Conservation (phyloP, 2,329 filamentous ascomycete species). For the Ramichloridium luteum region DNA sequence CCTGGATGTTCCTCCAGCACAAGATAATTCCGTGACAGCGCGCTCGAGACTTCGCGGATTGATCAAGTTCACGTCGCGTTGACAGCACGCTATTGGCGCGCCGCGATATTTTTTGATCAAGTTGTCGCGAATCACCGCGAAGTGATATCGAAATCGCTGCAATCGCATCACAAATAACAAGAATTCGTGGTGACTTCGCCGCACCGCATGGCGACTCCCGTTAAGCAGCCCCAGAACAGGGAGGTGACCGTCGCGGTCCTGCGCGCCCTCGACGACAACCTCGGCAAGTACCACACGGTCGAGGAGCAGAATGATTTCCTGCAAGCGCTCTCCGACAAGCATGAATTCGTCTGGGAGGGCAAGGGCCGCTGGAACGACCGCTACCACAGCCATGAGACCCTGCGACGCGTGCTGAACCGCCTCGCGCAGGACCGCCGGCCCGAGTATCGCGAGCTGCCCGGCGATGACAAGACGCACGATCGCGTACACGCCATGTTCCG, state of each 20-base stretch:
- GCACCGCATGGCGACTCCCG: neutral
- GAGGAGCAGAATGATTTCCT: neutral
- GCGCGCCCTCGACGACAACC: neutral
- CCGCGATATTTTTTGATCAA: no score
- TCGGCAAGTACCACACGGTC: neutral
- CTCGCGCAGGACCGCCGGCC: neutral
- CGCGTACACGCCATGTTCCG: neutral
- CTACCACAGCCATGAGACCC: slow-evolving; percentile 1
- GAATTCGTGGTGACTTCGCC: no score
- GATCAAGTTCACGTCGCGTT: no score
- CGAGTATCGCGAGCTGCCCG: neutral
- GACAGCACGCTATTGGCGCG: no score
- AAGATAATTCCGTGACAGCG: no score
- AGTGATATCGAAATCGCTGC: no score
- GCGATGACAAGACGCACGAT: slow-evolving; percentile 1
- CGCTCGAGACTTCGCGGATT: no score
- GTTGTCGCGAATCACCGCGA: no score
- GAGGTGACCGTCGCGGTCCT: neutral
- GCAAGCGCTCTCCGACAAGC: neutral
- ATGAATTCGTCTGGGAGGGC: neutral
- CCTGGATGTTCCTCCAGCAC: no score
- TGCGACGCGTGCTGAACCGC: slow-evolving; percentile 1
- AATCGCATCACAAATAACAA: no score
- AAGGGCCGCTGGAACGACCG: neutral
- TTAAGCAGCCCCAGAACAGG: neutral